A percentile compares a stretch with the other conserved stretches of the same genome.
These are phyloP conservation scores for Royoungia palumana DNA, from an alignment of 768 basidiomycete genomes.

Conservation along the genomic window DNA sequence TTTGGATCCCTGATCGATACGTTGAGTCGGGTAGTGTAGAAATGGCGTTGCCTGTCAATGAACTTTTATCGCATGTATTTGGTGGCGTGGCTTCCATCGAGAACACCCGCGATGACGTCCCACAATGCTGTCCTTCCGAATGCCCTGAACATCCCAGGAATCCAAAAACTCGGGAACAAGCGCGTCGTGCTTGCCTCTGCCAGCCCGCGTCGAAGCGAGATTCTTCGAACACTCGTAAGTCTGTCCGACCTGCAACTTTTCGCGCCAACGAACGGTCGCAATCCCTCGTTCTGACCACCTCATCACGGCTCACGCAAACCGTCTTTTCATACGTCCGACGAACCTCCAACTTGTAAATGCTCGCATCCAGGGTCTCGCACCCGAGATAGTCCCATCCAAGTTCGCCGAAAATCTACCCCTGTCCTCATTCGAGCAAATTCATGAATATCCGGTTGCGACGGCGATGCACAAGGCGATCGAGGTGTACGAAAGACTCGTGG, in stretches of 20 bases:
- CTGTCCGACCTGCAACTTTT: too few species aligned
- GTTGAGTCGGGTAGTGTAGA: too few species aligned
- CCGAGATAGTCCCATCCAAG: slow-evolving; percentile 69
- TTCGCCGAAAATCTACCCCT: slow-evolving; percentile 79
- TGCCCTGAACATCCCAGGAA: slow-evolving; percentile 58
- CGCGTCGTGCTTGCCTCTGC: slow-evolving; percentile 83
- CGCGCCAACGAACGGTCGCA: too few species aligned
- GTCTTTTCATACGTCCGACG: not conserved
- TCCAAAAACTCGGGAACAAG: slow-evolving; percentile 70
- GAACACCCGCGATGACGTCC: slow-evolving; percentile 3
- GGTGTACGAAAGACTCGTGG: slow-evolving; percentile 82
- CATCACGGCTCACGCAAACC: not conserved
- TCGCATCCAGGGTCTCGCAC: slow-evolving; percentile 47
- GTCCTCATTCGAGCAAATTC: slow-evolving; percentile 62
- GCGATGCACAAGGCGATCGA: slow-evolving; percentile 80
- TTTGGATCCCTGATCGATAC: not conserved
- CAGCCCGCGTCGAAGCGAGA: slow-evolving; percentile 82
- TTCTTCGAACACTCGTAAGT: slow-evolving; percentile 72
- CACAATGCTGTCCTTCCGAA: slow-evolving; percentile 56
- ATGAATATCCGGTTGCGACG: slow-evolving; percentile 74
- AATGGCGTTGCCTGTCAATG: not conserved
- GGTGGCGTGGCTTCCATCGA: too few species aligned
- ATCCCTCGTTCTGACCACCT: too few species aligned
- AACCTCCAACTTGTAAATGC: too few species aligned
- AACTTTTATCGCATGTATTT: too few species aligned